Evolutionary conservation across 2,329 filamentous ascomycete genomes (phyloP), one percentile per base, ranked within the genome.

Genomic region (Knufia fluminis): DNA sequence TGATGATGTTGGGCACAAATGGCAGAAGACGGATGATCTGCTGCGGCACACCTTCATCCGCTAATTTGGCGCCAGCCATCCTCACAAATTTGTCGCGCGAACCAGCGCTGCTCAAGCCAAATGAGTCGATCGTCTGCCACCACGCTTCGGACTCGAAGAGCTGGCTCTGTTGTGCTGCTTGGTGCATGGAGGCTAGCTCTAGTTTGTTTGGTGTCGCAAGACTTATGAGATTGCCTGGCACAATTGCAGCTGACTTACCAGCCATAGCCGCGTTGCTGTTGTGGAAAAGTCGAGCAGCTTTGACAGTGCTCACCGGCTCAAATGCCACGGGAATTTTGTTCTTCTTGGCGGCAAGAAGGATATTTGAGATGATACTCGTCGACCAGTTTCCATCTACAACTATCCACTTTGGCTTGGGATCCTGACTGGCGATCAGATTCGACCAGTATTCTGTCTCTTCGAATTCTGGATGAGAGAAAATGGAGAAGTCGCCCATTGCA

Each of bases 401-500:
- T 23, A 92, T 72, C 80, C 86, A 92, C 54, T 78, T 78, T n/a
- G 82, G 86, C 58, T 71, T 74, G 10, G 75, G 70, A 2, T 70
- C 66, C n/a, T 31, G 12, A 19, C 19, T n/a, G 10, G 69, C 65
- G 6, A 88, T 68, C 23, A 78, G 70, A 1, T 79, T 74, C 44
- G 75, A 73, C 82, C 83, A 88, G n/a, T 80, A 76, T 42, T 55
- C 57, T 16, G 66, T 61, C 39, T 75, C 70, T 43, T 73, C 66
- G 28, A 70, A 62, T 33, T 66, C 64, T 2, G 70, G 66, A 4
- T 67, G 65, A 57, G 80, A 74, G 33, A 95, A 78, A 59, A 95
- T 91, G 49, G 75, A 78, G 89, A 97, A 96, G 63, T 97, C 92
- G 3, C 91, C 90, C 87, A 96, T 94, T 40, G 89, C 91, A 54